These are phyloP conservation scores for Anthracocystis setariae DNA, from an alignment of 1,284 basidiomycete species.

Conservation along the genomic window DNA sequence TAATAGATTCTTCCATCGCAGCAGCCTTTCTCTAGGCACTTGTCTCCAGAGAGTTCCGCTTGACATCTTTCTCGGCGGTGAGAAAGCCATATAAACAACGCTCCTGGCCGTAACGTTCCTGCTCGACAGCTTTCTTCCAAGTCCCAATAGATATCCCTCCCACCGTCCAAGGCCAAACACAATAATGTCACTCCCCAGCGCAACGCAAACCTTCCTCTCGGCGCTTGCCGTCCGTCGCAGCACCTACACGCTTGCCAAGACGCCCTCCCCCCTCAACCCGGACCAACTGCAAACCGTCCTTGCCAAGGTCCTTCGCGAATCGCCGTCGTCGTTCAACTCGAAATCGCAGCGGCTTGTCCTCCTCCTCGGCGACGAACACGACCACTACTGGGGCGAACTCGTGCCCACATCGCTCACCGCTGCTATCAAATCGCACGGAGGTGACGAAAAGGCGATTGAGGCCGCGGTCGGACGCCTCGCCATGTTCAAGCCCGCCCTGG, in stretches of 20 bases:
- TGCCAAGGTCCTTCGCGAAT: constrained; percentile 69
- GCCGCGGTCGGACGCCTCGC: constrained; percentile 57
- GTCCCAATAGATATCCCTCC: too few species aligned
- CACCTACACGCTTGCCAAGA: constrained; percentile 69
- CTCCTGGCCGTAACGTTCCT: too few species aligned
- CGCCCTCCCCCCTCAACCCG: constrained; percentile 66
- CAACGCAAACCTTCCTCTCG: constrained; percentile 41
- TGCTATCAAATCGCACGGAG: constrained; percentile 16
- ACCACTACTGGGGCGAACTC: constrained; percentile 69
- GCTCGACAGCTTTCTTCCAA: too few species aligned
- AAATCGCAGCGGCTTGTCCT: constrained; percentile 70
- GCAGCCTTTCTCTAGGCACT: too few species aligned
- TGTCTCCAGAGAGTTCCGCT: too few species aligned
- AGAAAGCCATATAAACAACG: too few species aligned
- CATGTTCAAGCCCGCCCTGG: constrained; percentile 69
- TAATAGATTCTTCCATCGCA: too few species aligned
- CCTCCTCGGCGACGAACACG: constrained; percentile 69
- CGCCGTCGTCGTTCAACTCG: constrained; percentile 70
- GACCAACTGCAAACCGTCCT: constrained; percentile 69
- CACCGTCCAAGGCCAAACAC: background rate
- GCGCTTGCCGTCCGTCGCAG: constrained; percentile 67
- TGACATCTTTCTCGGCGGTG: too few species aligned
- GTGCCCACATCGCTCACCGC: constrained; percentile 58
- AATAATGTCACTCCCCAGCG: constrained; percentile 33
- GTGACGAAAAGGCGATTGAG: constrained; percentile 44